Base-by-base conservation (phyloP, 257 asterid species). In the Petunia secreta region DNA sequence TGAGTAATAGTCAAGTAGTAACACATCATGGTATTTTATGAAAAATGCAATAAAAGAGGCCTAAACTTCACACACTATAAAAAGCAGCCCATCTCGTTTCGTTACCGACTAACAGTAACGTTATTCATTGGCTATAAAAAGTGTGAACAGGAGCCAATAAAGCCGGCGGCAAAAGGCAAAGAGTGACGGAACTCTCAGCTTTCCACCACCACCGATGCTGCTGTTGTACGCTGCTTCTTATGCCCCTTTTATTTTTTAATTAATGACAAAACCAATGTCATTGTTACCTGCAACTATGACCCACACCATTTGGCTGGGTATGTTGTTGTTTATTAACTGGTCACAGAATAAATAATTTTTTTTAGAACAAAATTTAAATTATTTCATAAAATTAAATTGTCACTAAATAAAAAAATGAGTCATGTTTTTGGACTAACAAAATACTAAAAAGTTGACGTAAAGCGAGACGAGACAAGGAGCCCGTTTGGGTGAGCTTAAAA, bases 151-250 rank as follows among this genome's bases (percentile, higher is more conserved):
- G 34, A 38, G 77, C 41, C 85, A 83, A 73, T 6, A 10, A 71
- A 66, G 83, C 83, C 82, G 83, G 85, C 83, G 82, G 59, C 52
- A 80, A 82, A 50, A 52, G 54, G 25, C 65, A 39, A 81, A 16
- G 8, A 16, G 53, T 60, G 67, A 64, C 80, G 79, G 84, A 60
- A 66, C 77, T 38, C 58, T 16, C 54, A 8, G 52, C 64, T 57
- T 11, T 40, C 66, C 83, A 25, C 58, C 80, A 54, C 63, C 75
- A 25, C 75, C 63, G 62, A 55, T 80, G 34, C 81, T 82, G 86
- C 64, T 63, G 80, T 60, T 14, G 77, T 66, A 82, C 85, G 87
- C 77, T 53, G 41, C 57, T 58, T 44, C 63, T 37, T 66, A 15
- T 55, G 37, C 46, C 43, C 7, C 14, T 41, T 54, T 16, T 14